Percentiles rank a stretch among this genome's conserved stretches.
phyloP scores from a whole-genome alignment of 176 grass and related monocot species.

The Oryza meridionalis region DNA sequence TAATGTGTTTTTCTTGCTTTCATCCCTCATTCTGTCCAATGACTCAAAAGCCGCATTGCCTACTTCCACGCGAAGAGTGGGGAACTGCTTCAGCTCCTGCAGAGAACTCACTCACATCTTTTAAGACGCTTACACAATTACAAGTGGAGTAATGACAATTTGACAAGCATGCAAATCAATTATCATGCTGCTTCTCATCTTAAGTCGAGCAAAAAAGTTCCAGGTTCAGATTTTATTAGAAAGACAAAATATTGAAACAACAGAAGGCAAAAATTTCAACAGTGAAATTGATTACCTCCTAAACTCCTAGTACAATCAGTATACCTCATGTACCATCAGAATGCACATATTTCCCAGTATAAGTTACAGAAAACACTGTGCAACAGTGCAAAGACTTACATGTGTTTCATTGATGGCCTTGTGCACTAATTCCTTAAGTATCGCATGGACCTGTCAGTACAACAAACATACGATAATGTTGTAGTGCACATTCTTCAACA shows the following conservation, averaged over 20 bases:
- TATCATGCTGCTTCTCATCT: slow-evolving; percentile 4
- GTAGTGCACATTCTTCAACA: not conserved
- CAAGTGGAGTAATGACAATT: not conserved
- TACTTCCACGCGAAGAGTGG: slow-evolving; percentile 89
- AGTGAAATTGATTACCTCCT: not conserved
- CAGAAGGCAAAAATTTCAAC: not conserved
- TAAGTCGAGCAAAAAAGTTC: not conserved
- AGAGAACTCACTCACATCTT: slow-evolving; percentile 6
- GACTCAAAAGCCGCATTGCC: slow-evolving; percentile 90
- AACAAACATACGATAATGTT: slow-evolving; percentile 1
- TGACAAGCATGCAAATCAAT: not conserved
- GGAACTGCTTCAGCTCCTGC: slow-evolving; percentile 98
- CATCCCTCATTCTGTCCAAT: slow-evolving; percentile 97
- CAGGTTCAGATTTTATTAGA: not conserved
- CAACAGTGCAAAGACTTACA: slow-evolving; percentile 49
- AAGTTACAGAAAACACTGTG: not conserved
- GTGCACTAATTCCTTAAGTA: slow-evolving; percentile 94
- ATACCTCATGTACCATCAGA: slow-evolving; percentile 17
- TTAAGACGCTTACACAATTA: slow-evolving; percentile 9
- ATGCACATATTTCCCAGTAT: not conserved
- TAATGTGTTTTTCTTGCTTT: slow-evolving; percentile 97
- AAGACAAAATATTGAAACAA: not conserved
- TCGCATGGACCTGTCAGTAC: slow-evolving; percentile 81
- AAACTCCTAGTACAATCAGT: not conserved
- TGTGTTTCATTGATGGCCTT: slow-evolving; percentile 91